A percentile compares a stretch with the other conserved stretches of the same genome.
Conservation (phyloP, 306 rosid species). For the Castanopsis chinensis region DNA sequence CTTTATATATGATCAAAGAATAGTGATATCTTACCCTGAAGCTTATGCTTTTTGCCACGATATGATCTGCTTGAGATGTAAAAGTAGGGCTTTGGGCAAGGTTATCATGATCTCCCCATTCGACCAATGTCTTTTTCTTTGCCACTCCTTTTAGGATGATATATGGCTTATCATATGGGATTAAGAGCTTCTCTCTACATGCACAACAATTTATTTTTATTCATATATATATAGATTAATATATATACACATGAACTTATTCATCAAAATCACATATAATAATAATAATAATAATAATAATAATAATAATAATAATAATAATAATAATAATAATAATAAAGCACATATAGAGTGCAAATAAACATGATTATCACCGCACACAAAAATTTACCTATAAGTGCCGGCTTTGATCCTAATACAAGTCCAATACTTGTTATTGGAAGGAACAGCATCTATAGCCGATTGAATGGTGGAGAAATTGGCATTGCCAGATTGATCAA, state of each 20-base stretch:
- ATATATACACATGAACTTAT: no score
- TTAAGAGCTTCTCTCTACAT: conserved; percentile 59
- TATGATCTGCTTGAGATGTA: conserved; percentile 41
- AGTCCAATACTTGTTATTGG: conserved; percentile 52
- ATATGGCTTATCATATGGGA: conserved; percentile 58
- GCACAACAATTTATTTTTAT: background rate
- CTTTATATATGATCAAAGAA: no score
- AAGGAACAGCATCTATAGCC: conserved; percentile 66
- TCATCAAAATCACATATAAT: no score
- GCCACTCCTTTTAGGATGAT: conserved; percentile 59
- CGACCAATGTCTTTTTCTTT: conserved; percentile 43
- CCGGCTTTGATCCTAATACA: conserved; percentile 51
- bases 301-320: no score
- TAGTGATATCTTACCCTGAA: conserved; percentile 49
- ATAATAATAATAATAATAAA: background rate
- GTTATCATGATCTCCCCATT: conserved; percentile 61
- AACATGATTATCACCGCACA: no score
- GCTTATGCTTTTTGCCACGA: conserved; percentile 50
- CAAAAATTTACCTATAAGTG: conserved; percentile 48
- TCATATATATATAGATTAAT: no score
- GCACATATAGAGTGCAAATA: background rate
- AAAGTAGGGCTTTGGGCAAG: conserved; percentile 65
- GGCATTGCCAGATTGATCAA: conserved; percentile 48
- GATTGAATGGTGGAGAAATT: conserved; percentile 60
- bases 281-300: no score